Evolutionary conservation across 805 yeast genomes (phyloP).

Genomic region (Lachancea dasiensis): DNA sequence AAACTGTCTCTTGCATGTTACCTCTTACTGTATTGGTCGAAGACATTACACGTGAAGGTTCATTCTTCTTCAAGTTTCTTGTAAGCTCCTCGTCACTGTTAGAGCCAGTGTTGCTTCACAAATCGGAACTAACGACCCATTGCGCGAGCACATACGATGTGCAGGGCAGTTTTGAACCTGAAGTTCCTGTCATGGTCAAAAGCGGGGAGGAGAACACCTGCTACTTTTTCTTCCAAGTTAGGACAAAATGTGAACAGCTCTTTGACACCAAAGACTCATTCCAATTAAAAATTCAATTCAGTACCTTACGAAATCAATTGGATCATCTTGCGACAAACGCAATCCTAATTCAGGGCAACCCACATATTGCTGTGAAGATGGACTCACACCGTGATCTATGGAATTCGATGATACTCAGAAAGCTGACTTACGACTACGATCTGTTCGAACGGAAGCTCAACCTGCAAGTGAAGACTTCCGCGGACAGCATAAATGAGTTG

Average conservation of each 20-base stretch:
- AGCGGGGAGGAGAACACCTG: conserved; percentile 21
- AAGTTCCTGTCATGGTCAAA: conserved; percentile 15
- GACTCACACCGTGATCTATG: conserved; percentile 24
- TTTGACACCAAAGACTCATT: conserved; percentile 22
- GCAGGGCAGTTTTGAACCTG: conserved; percentile 18
- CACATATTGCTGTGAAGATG: conserved; percentile 21
- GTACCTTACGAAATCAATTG: conserved; percentile 24
- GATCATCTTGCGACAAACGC: conserved; percentile 26
- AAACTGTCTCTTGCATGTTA: conserved; percentile 17
- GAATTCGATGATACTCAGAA: conserved; percentile 19
- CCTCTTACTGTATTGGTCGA: conserved; percentile 32
- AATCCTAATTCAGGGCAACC: conserved; percentile 24
- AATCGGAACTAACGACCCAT: conserved; percentile 12
- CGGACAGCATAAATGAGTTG: conserved; percentile 5
- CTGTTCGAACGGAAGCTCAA: conserved; percentile 14
- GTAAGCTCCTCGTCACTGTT: conserved; percentile 22
- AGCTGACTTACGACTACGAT: conserved; percentile 21
- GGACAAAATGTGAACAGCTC: conserved; percentile 6
- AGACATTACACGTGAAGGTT: conserved; percentile 26
- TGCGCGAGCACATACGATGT: conserved; percentile 15
- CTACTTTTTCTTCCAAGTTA: conserved; percentile 23
- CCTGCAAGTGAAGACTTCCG: conserved; percentile 10
- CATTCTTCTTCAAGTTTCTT: conserved; percentile 27
- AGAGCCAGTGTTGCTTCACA: conserved; percentile 23
- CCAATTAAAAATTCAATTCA: conserved; percentile 19